Evolutionary conservation across 495 filamentous ascomycete species (phyloP), one percentile per base, ranked within the genome.

Genomic region (Podospora bellae-mahoneyi): DNA sequence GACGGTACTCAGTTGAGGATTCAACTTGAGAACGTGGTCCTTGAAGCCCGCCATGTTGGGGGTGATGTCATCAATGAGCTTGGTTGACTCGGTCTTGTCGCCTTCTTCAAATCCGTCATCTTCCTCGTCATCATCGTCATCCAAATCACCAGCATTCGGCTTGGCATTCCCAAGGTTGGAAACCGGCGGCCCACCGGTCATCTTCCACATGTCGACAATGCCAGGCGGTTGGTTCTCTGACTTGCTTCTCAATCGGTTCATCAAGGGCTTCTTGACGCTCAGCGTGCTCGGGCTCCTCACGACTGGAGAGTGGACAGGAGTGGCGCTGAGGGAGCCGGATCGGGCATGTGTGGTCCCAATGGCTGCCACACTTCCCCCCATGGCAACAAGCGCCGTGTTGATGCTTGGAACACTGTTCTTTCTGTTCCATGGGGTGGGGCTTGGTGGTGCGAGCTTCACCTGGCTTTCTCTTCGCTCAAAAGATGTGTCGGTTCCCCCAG

Each of bases 41-140:
- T 87, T 88, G 78, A 97, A 97, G 4, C 93, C 93, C 63, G 88
- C 86, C 19, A 87, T 77, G 7, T 87, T 94, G 4, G 94, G 92
- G 26, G 89, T 82, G 65, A 91, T 90, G n/a, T 76, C 76, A 57
- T 84, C 79, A 7, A 78, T 73, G n/a, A 83, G 74, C 62, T 78
- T 79, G 70, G 77, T 78, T 5, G 79, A 76, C 34, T 84, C 79
- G 6, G 79, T 70, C 68, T 83, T 81, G 64, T 84, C 74, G 53
- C 84, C 83, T 13, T 68, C 74, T 48, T 87, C 84, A 60, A 85
- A 83, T 57, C 79, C 81, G 57, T 81, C 78, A 9, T 86, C 85
- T 26, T 87, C 81, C 2, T 86, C 79, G 7, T 78, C 74, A 34
- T 78, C 69, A 18, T 77, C 74, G n/a, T 78, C 78, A 13, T 48